phyloP scores from a whole-genome alignment of 352 stramenopile genomes.

The Pythium pyrilobum region DNA sequence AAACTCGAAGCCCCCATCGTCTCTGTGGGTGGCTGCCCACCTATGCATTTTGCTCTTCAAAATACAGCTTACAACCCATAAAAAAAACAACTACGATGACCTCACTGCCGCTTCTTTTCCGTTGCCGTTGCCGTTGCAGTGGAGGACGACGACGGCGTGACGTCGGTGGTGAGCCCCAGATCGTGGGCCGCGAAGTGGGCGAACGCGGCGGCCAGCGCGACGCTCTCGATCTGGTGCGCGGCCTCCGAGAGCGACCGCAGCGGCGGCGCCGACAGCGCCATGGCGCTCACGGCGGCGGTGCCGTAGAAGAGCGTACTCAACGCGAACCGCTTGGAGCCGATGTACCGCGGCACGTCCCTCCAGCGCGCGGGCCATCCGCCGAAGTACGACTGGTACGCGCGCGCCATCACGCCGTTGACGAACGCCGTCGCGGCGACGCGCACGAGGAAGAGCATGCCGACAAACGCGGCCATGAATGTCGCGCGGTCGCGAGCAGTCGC shows the following conservation, averaged over 20 bases:
- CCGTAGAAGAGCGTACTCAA: constrained; percentile 52
- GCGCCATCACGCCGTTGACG: constrained; percentile 33
- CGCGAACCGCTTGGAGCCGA: constrained; percentile 61
- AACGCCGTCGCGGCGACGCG: constrained; percentile 23
- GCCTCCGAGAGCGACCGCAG: constrained; percentile 52
- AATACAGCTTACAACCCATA: too few species aligned
- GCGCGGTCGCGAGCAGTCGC: not conserved
- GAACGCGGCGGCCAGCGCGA: constrained; percentile 36
- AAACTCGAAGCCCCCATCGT: too few species aligned
- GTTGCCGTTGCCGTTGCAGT: not conserved
- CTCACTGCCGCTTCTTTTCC: not conserved
- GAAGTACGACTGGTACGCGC: constrained; percentile 50
- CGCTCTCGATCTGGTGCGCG: constrained; percentile 35
- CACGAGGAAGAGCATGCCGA: constrained; percentile 45
- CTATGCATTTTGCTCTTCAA: constrained; percentile 9
- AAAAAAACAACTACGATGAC: too few species aligned
- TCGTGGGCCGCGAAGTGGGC: constrained; percentile 34
- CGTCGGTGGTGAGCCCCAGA: constrained; percentile 1
- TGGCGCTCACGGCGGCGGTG: constrained; percentile 26
- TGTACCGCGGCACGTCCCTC: constrained; percentile 43
- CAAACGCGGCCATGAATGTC: constrained; percentile 30
- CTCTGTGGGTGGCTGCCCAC: not conserved
- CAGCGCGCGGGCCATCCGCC: constrained; percentile 34
- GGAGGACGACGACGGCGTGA: not conserved
- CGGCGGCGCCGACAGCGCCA: constrained; percentile 27